These are phyloP conservation scores for Xanthoconium purpureum DNA, from an alignment of 768 basidiomycete species.

Conservation along the genomic window DNA sequence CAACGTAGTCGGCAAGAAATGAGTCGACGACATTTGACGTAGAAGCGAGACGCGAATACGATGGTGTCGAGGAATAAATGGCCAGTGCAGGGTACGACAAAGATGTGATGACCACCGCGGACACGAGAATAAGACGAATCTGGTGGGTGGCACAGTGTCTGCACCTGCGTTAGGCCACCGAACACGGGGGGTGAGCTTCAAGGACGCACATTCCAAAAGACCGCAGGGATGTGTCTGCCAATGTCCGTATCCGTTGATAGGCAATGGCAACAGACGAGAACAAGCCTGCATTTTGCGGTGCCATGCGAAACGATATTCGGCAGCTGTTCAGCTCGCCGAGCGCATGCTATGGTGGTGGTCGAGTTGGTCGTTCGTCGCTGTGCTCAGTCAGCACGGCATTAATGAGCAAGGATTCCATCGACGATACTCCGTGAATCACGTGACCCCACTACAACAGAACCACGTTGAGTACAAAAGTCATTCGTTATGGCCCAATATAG, in stretches of 20 bases:
- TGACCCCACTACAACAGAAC: too few relatives aligned
- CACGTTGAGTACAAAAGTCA: too few relatives aligned
- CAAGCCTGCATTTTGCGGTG: slow-evolving; percentile 16
- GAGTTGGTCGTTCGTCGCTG: not conserved
- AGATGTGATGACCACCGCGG: slow-evolving; percentile 82
- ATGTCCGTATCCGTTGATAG: slow-evolving; percentile 36
- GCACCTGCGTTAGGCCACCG: slow-evolving; percentile 10
- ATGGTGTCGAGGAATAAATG: slow-evolving; percentile 73
- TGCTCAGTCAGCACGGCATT: not conserved
- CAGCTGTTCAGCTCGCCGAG: slow-evolving; percentile 8
- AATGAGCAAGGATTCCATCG: too few relatives aligned
- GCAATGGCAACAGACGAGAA: slow-evolving; percentile 17
- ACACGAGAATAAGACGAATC: slow-evolving; percentile 84
- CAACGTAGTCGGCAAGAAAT: slow-evolving; percentile 51
- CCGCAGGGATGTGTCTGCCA: slow-evolving; percentile 54
- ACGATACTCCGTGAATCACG: slow-evolving; percentile 15
- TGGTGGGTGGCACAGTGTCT: slow-evolving; percentile 91
- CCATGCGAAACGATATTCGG: slow-evolving; percentile 21
- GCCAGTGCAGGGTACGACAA: slow-evolving; percentile 90
- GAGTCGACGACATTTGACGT: slow-evolving; percentile 59
- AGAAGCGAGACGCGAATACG: slow-evolving; percentile 53
- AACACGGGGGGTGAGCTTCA: not conserved
- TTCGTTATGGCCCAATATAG: too few relatives aligned
- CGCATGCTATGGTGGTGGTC: slow-evolving; percentile 15
- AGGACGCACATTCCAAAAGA: slow-evolving; percentile 79